Evolutionary conservation across 805 yeast genomes (phyloP), one percentile per base, ranked within the genome.

Genomic region (Cyberlindnera misumaiensis): DNA sequence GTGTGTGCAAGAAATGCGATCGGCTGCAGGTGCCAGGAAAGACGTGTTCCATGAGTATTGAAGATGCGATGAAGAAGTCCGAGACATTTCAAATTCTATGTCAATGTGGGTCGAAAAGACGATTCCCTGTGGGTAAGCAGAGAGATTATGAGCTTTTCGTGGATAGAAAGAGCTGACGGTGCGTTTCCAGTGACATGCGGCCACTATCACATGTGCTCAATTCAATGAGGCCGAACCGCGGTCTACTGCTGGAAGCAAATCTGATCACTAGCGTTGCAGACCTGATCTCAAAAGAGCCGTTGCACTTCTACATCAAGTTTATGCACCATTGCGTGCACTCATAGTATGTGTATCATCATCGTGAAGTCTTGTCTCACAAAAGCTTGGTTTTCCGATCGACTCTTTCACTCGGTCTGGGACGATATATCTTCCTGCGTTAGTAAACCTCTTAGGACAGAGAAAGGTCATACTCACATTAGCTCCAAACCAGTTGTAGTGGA

Each of bases 401-500:
- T 20, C 24, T 20, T 20, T 20, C 24, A 20, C 24, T 41, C 44
- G 67, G 55, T 41, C 55, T 47, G 11, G 61, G 56, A 1, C 73
- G 73, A 36, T 61, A 51, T 4, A 47, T 49, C 52, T 47, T 15
- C 8, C 15, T 20, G 8, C 33, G 41, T 39, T 45, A 43, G 43
- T 45, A 30, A 14, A 15, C 15, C 11, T 25, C 14, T 32, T 17
- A 17, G 3, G 28, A 27, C 13, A 27, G 20, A 31, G 8, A 11
- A 13, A 30, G 14, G 30, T 17, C 15, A 18, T 11, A 60, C 59
- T 58, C 36, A 77, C 87, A 53, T 70, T 72, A 11, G 88, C 88
- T 5, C 83, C 87, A 16, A 68, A 54, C 84, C 93, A 83, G 32
- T 85, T 79, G 62, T 75, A 80, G 34, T 71, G 69, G 65, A 85